Evolutionary conservation across 2,329 filamentous ascomycete genomes (phyloP).

Genomic region (Colletotrichum viniferum): DNA sequence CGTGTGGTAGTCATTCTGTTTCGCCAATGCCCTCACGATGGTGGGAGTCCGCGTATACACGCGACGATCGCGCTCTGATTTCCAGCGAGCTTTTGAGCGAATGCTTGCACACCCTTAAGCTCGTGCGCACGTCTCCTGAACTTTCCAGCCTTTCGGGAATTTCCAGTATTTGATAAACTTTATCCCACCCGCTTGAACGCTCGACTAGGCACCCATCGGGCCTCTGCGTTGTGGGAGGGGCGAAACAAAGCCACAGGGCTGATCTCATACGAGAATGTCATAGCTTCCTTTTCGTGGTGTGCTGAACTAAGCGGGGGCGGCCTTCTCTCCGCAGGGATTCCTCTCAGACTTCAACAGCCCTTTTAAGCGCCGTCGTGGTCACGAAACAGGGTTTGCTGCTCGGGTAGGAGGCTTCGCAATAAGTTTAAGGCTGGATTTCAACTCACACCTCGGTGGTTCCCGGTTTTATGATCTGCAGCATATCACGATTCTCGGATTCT

Average conservation of each 20-base stretch:
- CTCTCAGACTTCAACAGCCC: neutral
- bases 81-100: neutral
- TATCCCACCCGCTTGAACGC: neutral
- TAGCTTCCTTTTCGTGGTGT: neutral
- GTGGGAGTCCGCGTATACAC: neutral
- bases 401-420: neutral
- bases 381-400: neutral
- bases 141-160: neutral
- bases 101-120: neutral
- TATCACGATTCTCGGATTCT: neutral
- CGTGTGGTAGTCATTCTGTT: neutral
- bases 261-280: neutral
- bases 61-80: neutral
- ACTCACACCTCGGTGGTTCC: neutral
- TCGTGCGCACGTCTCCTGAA: neutral
- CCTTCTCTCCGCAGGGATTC: neutral
- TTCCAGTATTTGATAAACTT: neutral
- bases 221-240: neutral
- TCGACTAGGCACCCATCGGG: neutral
- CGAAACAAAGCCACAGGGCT: neutral
- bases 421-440: neutral
- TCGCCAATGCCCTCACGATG: neutral
- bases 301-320: neutral
- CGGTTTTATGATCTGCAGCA: neutral
- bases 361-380: neutral